phyloP scores from a whole-genome alignment of 2,329 filamentous ascomycete genomes.

The Sclerotinia glacialis region DNA sequence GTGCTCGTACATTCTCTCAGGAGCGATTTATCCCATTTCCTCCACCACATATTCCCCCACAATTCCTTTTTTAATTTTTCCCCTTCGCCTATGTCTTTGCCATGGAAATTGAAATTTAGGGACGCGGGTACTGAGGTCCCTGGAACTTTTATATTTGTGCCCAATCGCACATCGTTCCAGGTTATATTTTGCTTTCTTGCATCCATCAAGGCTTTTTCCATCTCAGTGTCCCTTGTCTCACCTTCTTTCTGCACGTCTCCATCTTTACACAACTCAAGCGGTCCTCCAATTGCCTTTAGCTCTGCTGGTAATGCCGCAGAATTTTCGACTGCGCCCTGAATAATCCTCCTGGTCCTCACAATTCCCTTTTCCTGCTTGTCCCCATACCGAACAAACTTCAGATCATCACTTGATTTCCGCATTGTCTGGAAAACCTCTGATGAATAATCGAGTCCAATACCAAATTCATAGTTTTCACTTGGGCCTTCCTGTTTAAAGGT shows the following conservation, averaged over 20 bases:
- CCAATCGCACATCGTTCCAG: not conserved
- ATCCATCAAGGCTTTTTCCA: not conserved
- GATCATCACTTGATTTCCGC: not conserved
- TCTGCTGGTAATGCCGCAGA: not conserved
- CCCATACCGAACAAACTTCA: not conserved
- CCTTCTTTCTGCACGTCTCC: not conserved
- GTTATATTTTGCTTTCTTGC: not conserved
- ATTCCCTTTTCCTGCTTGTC: not conserved
- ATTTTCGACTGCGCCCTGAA: not conserved
- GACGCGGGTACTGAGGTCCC: not conserved
- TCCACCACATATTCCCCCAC: conserved; percentile 7
- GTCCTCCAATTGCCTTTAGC: not conserved
- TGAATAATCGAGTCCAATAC: conserved; percentile 8
- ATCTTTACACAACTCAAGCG: not conserved
- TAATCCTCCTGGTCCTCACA: not conserved
- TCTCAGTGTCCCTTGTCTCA: not conserved
- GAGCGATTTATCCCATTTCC: not conserved
- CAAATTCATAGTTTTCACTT: conserved; percentile 1
- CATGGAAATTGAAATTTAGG: not conserved
- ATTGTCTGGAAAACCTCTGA: not conserved
- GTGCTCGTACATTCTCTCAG: not conserved
- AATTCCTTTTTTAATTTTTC: not conserved
- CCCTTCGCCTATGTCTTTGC: not conserved
- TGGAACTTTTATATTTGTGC: not conserved
- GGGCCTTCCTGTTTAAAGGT: not conserved